These are phyloP conservation scores for Penicillium glabrum DNA, from an alignment of 2,329 filamentous ascomycete genomes.

Conservation along the genomic window DNA sequence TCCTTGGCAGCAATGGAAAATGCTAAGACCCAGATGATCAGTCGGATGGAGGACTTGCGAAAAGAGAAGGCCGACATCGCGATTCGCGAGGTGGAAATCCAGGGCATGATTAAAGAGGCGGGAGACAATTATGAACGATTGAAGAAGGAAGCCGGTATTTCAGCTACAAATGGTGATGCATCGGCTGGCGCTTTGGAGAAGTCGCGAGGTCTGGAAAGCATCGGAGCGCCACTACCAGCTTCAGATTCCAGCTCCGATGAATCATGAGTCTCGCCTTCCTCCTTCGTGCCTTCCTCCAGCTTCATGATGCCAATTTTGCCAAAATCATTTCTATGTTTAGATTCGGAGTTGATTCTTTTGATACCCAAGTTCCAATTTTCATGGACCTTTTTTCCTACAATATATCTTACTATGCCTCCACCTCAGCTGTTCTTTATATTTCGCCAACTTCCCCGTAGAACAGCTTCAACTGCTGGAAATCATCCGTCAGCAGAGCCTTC, in stretches of 20 bases:
- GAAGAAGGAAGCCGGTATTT: conserved; percentile 44
- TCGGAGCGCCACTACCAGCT: conserved; percentile 32
- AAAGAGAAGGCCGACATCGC: conserved; percentile 68
- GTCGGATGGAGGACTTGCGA: conserved; percentile 65
- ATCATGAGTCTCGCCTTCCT: conserved; percentile 16
- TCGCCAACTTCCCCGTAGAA: conserved; percentile 24
- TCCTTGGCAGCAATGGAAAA: conserved; percentile 64
- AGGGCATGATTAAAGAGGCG: conserved; percentile 75
- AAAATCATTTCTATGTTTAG: conserved; percentile 1
- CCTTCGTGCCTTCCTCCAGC: neutral
- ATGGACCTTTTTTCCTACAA: neutral
- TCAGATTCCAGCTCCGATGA: conserved; percentile 29
- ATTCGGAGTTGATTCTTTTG: conserved; percentile 16
- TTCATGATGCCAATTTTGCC: neutral
- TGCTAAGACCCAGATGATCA: conserved; percentile 60
- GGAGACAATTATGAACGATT: conserved; percentile 68
- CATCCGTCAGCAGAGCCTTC: conserved; percentile 1
- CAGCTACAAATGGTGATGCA: conserved; percentile 23
- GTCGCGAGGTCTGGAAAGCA: conserved; percentile 38
- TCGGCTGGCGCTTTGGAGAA: conserved; percentile 29
- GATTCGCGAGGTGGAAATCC: conserved; percentile 73
- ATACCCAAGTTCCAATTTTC: conserved; percentile 13
- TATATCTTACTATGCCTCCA: conserved; percentile 27
- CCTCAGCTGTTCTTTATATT: conserved; percentile 32
- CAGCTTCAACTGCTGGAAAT: conserved; percentile 4